Evolutionary conservation across 2,329 filamentous ascomycete genomes (phyloP).

Genomic region (Fusarium sp.): DNA sequence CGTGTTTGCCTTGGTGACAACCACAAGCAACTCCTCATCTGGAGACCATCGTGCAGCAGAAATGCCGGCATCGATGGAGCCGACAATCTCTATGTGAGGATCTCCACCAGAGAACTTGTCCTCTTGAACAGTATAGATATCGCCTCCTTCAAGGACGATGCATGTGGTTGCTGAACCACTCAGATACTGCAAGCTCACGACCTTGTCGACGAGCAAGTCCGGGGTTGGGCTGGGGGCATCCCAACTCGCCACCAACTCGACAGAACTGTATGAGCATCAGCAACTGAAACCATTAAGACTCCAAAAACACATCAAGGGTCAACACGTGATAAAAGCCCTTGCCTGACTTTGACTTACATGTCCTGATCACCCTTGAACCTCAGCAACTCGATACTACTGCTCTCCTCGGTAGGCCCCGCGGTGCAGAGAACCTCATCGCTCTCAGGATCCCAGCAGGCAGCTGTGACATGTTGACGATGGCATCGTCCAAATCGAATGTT

Average conservation of each 20-base stretch:
- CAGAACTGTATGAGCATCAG: slow-evolving; percentile 44
- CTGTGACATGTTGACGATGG: slow-evolving; percentile 73
- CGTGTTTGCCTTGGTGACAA: slow-evolving; percentile 83
- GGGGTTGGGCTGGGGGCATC: slow-evolving; percentile 85
- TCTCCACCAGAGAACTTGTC: slow-evolving; percentile 59
- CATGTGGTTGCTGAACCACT: slow-evolving; percentile 82
- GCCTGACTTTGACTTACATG: slow-evolving; percentile 55
- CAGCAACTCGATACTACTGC: slow-evolving; percentile 78
- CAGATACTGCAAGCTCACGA: slow-evolving; percentile 87
- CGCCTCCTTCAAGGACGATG: slow-evolving; percentile 87
- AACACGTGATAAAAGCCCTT: neutral
- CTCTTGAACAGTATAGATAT: slow-evolving; percentile 88
- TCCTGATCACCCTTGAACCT: slow-evolving; percentile 61
- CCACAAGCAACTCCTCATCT: slow-evolving; percentile 89
- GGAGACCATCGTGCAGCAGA: slow-evolving; percentile 92
- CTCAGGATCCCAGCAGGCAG: slow-evolving; percentile 86
- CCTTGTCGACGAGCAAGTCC: slow-evolving; percentile 78
- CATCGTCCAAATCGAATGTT: slow-evolving; percentile 78
- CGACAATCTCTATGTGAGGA: slow-evolving; percentile 93
- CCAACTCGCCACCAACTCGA: slow-evolving; percentile 79
- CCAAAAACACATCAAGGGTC: neutral
- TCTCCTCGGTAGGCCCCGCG: slow-evolving; percentile 80
- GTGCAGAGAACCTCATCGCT: slow-evolving; percentile 84
- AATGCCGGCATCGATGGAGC: slow-evolving; percentile 93
- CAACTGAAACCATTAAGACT: slow-evolving; percentile 1